A percentile compares a stretch with the other conserved stretches of the same genome.
Conservation (phyloP, 2,329 filamentous ascomycete genomes). For the Colletotrichum simmondsii region DNA sequence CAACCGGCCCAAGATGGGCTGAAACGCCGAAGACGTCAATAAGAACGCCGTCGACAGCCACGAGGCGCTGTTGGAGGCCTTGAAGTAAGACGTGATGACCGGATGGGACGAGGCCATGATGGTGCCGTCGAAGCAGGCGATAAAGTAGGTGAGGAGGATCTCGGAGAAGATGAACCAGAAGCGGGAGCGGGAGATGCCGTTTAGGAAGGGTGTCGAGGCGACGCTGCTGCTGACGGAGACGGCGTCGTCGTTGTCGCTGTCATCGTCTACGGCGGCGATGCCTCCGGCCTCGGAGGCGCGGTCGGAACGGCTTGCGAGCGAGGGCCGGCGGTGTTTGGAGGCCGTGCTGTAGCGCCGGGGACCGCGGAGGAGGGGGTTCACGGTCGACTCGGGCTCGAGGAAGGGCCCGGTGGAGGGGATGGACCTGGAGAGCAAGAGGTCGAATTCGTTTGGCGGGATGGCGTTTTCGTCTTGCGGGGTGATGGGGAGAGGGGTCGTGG, state of each 20-base stretch:
- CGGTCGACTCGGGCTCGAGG: constrained; percentile 54
- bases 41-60: constrained; percentile 86
- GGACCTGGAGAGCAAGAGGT: constrained; percentile 51
- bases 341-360: constrained; percentile 41
- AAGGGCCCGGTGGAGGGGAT: constrained; percentile 48
- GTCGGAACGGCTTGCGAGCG: constrained; percentile 18
- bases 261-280: neutral
- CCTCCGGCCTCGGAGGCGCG: neutral
- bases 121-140: constrained; percentile 78
- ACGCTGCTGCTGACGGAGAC: constrained; percentile 26
- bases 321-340: constrained; percentile 28
- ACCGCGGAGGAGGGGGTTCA: constrained; percentile 52
- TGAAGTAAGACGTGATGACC: constrained; percentile 83
- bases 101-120: constrained; percentile 86
- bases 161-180: constrained; percentile 74
- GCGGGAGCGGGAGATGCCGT: constrained; percentile 56
- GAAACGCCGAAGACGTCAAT: constrained; percentile 79
- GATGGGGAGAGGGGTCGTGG: constrained; percentile 30
- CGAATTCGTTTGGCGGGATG: constrained; percentile 48
- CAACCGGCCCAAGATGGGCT: constrained; percentile 78
- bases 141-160: constrained; percentile 67
- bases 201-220: constrained; percentile 49
- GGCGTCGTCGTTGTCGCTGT: constrained; percentile 3
- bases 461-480: constrained; percentile 35
- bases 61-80: constrained; percentile 80